phyloP scores from a whole-genome alignment of 2,329 filamentous ascomycete genomes.

The Coniochaeta sp. region DNA sequence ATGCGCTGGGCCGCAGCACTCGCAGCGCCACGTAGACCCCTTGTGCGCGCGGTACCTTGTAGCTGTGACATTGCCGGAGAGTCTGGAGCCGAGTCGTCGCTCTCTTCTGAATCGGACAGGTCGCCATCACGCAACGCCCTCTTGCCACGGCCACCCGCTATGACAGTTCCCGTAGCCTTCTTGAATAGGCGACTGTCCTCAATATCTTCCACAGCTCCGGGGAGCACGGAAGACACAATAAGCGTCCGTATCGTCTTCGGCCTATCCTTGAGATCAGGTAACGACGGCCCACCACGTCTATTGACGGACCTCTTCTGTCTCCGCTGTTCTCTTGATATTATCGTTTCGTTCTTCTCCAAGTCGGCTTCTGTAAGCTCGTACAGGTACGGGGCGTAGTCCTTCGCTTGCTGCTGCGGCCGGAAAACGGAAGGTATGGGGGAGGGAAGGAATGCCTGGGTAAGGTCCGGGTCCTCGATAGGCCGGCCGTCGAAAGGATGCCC shows the following conservation, averaged over 20 bases:
- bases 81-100: constrained; percentile 78
- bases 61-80: constrained; percentile 75
- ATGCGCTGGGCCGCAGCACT: constrained; percentile 82
- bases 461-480: constrained; percentile 84
- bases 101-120: constrained; percentile 81
- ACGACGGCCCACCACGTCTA: constrained; percentile 78
- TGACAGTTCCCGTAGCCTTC: constrained; percentile 52
- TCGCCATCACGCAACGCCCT: constrained; percentile 56
- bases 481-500: constrained; percentile 93
- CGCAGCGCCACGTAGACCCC: constrained; percentile 84
- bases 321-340: constrained; percentile 87
- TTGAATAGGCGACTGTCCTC: constrained; percentile 88
- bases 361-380: constrained; percentile 91
- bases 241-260: constrained; percentile 89
- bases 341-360: constrained; percentile 82
- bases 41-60: constrained; percentile 73
- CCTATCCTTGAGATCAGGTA: constrained; percentile 94
- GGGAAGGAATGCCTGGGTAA: constrained; percentile 76
- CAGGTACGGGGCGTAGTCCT: constrained; percentile 87
- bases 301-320: constrained; percentile 95
- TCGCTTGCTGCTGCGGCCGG: constrained; percentile 83
- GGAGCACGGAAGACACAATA: constrained; percentile 86
- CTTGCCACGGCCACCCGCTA: constrained; percentile 45
- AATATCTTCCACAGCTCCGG: constrained; percentile 70
- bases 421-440: constrained; percentile 79